These are phyloP conservation scores for Exophiala viscosa DNA, from an alignment of 2,329 filamentous ascomycete genomes.

Conservation along the genomic window DNA sequence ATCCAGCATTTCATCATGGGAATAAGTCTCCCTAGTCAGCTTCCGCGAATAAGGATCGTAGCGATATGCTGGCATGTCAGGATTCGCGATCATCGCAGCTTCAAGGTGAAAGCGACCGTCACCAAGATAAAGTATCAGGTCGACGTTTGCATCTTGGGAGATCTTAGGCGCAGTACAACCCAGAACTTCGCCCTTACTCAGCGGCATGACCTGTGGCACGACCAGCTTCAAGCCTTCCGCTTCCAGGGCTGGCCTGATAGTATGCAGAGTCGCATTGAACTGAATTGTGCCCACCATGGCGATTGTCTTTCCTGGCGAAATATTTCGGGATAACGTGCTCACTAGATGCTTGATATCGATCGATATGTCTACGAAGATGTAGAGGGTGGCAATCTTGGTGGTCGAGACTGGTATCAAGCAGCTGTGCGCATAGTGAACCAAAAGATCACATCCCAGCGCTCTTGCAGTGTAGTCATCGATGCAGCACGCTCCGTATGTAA, in stretches of 20 bases:
- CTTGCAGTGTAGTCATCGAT: slow-evolving; percentile 97
- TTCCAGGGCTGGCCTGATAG: slow-evolving; percentile 71
- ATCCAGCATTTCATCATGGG: slow-evolving; percentile 83
- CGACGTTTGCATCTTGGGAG: slow-evolving; percentile 54
- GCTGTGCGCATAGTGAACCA: slow-evolving; percentile 96
- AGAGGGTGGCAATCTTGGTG: slow-evolving; percentile 93
- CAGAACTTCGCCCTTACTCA: slow-evolving; percentile 92
- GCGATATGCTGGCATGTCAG: slow-evolving; percentile 80
- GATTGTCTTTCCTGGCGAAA: slow-evolving; percentile 76
- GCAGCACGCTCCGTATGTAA: slow-evolving; percentile 97
- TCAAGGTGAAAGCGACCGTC: slow-evolving; percentile 95
- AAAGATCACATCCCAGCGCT: slow-evolving; percentile 85
- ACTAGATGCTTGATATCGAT: slow-evolving; percentile 88
- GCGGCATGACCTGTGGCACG: slow-evolving; percentile 85
- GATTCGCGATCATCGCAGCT: slow-evolving; percentile 99
- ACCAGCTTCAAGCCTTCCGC: slow-evolving; percentile 79
- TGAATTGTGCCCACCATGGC: slow-evolving; percentile 96
- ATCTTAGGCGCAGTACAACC: slow-evolving; percentile 90
- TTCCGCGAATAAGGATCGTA: slow-evolving; percentile 96
- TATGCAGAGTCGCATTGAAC: slow-evolving; percentile 96
- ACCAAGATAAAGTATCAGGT: slow-evolving; percentile 82
- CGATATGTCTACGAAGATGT: slow-evolving; percentile 96
- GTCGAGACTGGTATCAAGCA: slow-evolving; percentile 95
- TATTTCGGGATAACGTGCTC: slow-evolving; percentile 83
- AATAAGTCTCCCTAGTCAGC: slow-evolving; percentile 86